phyloP scores from a whole-genome alignment of 2,329 filamentous ascomycete genomes.

The Madurella fahalii region DNA sequence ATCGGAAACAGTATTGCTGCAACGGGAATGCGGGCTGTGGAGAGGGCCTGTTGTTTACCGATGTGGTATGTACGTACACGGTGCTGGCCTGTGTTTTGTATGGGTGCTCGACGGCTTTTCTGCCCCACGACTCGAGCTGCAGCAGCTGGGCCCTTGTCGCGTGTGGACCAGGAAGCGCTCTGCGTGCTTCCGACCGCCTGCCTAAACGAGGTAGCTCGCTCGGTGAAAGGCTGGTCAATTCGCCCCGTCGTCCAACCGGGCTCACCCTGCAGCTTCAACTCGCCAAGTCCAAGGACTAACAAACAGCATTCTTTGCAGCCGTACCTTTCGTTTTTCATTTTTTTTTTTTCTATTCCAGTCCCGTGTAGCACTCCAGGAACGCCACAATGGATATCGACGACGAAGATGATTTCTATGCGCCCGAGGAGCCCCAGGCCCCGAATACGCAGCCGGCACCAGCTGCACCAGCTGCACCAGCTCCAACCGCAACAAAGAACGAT shows the following conservation, averaged over 20 bases:
- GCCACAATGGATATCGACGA: conserved; percentile 61
- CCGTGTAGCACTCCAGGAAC: neutral
- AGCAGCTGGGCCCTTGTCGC: conserved; percentile 13
- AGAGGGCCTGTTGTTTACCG: conserved; percentile 2
- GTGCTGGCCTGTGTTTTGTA: conserved; percentile 10
- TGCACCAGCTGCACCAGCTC: conserved; percentile 23
- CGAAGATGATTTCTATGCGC: conserved; percentile 63
- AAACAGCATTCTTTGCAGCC: too few species aligned
- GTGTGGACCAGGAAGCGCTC: conserved; percentile 8
- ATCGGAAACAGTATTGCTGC: neutral
- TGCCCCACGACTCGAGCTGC: conserved; percentile 14
- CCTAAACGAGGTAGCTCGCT: neutral
- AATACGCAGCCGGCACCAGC: conserved; percentile 26
- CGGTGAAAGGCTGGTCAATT: neutral
- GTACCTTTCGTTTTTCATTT: too few species aligned
- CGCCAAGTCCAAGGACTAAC: too few species aligned
- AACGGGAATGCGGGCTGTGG: conserved; percentile 13
- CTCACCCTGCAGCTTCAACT: neutral
- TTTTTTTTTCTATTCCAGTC: neutral
- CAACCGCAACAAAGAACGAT: conserved; percentile 30
- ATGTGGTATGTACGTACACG: neutral
- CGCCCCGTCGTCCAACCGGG: too few species aligned
- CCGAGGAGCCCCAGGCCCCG: conserved; percentile 49
- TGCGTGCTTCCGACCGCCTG: conserved; percentile 21
- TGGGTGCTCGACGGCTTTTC: conserved; percentile 12